A percentile compares a stretch with the other conserved stretches of the same genome.
Conservation (phyloP, 2,329 filamentous ascomycete genomes). For the Colletotrichum eleusines region DNA sequence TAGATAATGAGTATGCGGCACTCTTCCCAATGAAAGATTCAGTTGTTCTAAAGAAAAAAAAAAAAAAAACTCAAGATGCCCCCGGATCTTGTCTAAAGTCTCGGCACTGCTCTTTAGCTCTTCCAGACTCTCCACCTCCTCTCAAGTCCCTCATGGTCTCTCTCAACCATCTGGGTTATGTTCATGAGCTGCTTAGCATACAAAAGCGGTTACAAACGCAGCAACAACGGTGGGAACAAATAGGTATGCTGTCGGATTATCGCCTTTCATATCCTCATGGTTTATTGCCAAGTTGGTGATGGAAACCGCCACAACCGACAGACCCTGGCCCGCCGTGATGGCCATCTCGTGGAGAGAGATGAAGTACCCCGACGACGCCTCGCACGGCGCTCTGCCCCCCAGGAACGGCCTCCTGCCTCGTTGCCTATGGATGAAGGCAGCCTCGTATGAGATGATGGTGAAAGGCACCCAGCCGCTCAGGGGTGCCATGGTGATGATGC, state of each 20-base stretch:
- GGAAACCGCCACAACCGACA: background rate
- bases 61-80: too few species aligned
- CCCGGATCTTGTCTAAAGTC: too few species aligned
- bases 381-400: too few species aligned
- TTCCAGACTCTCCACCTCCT: too few species aligned
- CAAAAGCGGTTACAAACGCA: background rate
- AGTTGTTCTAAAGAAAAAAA: too few species aligned
- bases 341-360: slow-evolving; percentile 15
- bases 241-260: background rate
- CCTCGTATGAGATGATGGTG: slow-evolving; percentile 13
- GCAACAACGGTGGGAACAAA: background rate
- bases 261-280: background rate
- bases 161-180: too few species aligned
- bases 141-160: too few species aligned
- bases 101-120: too few species aligned
- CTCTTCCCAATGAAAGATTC: too few species aligned
- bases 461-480: slow-evolving; percentile 8
- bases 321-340: background rate
- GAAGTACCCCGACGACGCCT: too few species aligned
- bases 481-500: background rate
- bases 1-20: too few species aligned
- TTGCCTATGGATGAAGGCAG: background rate
- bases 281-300: background rate
- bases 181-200: background rate
- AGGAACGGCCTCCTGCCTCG: too few species aligned